Evolutionary conservation across 306 rosid genomes (phyloP), one percentile per base, ranked within the genome.

Genomic region (Cucurbita maxima): DNA sequence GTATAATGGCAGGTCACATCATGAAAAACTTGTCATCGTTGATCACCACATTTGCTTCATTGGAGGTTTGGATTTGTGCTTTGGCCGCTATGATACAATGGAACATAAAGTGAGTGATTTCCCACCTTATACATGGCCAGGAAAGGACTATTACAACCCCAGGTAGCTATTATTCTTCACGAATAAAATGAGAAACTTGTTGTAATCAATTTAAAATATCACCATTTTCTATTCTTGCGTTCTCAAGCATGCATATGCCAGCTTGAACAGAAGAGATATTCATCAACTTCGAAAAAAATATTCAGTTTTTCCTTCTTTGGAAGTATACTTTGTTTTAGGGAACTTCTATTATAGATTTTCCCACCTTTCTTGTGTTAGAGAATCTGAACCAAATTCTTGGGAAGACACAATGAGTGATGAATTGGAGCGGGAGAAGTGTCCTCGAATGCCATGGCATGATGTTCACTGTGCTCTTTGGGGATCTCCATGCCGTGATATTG

Each of bases 361-460:
- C 50, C 45, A 40, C 60, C 19, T 43, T 76, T 41, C 30, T 30
- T 58, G 48, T 58, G 66, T 38, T 57, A 84, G 87, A 84, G 87
- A 84, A 79, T 84, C 87, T 8, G 87, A 84, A 81, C 87, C 87
- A 74, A 84, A 84, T 79, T 84, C 87, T 13, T 81, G 87, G 87
- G 87, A 81, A 66, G 85, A 81, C 53, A 60, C 83, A 22, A 81
- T 74, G 82, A 77, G 71, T 79, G 87, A 84, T 59, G 87, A 84
- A 57, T 54, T 84, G 70, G 78, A 79, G 12, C 82, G 87, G n/a
- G 81, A 76, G 77, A 84, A 79, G 44, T 77, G 75, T 64, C 87
- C 85, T 7, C 83, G 87, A 34, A 84, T 84, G 87, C 87, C 87
- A 6, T 84, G 87, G 87, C 87, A 84, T 74, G 87, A 84, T 79